Evolutionary conservation across 2,329 filamentous ascomycete species (phyloP).

Genomic region (Colletotrichum salicis): DNA sequence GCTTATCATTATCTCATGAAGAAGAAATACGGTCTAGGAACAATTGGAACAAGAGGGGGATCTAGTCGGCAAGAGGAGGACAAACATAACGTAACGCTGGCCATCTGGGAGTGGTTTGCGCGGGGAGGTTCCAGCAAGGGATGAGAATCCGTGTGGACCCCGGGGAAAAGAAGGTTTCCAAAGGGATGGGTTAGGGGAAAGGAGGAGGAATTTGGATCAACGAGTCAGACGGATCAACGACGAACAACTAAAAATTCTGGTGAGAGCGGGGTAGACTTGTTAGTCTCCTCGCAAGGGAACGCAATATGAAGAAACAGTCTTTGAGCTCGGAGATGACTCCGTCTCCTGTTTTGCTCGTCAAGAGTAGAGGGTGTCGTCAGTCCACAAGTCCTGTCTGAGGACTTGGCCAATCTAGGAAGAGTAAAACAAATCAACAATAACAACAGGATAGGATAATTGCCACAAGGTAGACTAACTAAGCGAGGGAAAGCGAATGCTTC

Average conservation of each 20-base stretch:
- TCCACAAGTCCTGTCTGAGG: background rate
- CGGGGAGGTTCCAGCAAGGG: background rate
- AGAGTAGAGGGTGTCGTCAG: background rate
- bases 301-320: background rate
- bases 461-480: background rate
- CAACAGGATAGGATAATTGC: background rate
- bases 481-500: background rate
- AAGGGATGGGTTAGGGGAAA: background rate
- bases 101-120: background rate
- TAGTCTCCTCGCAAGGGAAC: background rate
- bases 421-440: background rate
- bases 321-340: background rate
- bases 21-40: background rate
- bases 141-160: background rate
- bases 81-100: background rate
- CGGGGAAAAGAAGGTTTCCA: background rate
- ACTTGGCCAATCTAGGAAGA: background rate
- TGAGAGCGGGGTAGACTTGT: background rate
- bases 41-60: background rate
- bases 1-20: conserved; percentile 2
- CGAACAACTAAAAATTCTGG: background rate
- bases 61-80: background rate
- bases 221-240: background rate
- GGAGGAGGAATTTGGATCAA: background rate
- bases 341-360: too few relatives aligned